A percentile compares a stretch with the other conserved stretches of the same genome.
Evolutionary conservation across 2,329 filamentous ascomycete species (phyloP).

Genomic region (Aspergillus floridensis): DNA sequence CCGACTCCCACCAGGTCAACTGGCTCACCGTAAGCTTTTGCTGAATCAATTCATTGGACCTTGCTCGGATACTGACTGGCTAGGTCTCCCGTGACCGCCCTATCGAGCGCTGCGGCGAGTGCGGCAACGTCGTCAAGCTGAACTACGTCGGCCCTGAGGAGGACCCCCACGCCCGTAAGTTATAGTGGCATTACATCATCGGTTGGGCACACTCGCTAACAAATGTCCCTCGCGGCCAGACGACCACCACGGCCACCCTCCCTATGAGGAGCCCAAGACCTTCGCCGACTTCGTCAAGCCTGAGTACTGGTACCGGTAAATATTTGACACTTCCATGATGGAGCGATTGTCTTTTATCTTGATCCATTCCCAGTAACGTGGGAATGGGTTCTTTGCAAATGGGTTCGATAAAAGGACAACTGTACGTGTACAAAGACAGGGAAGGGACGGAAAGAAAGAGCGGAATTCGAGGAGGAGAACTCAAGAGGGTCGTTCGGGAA

Average conservation of each 20-base stretch:
- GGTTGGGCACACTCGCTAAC: constrained; percentile 9
- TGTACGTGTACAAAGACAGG: neutral
- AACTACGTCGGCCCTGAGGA: constrained; percentile 86
- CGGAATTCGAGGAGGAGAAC: neutral
- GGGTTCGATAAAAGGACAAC: neutral
- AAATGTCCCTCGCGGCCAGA: constrained; percentile 25
- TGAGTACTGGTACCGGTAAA: constrained; percentile 75
- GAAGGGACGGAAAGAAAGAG: neutral
- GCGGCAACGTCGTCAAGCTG: constrained; percentile 96
- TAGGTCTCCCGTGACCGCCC: constrained; percentile 86
- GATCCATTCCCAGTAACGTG: neutral
- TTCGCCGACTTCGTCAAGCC: constrained; percentile 95
- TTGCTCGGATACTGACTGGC: neutral
- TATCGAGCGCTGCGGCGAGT: constrained; percentile 92
- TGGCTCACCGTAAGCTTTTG: constrained; percentile 75
- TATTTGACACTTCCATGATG: constrained; percentile 20
- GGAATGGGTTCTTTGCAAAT: neutral
- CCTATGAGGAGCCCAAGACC: constrained; percentile 83
- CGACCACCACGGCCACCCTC: constrained; percentile 48
- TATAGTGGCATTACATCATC: neutral
- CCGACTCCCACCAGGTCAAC: constrained; percentile 82
- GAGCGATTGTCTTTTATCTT: constrained; percentile 12
- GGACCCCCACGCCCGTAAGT: constrained; percentile 60
- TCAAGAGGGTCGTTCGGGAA: neutral
- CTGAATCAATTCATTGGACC: constrained; percentile 16